Evolutionary conservation across 1,139 yeast species (phyloP), one percentile per base, ranked within the genome.

Genomic region (Debaryomyces fabryi): DNA sequence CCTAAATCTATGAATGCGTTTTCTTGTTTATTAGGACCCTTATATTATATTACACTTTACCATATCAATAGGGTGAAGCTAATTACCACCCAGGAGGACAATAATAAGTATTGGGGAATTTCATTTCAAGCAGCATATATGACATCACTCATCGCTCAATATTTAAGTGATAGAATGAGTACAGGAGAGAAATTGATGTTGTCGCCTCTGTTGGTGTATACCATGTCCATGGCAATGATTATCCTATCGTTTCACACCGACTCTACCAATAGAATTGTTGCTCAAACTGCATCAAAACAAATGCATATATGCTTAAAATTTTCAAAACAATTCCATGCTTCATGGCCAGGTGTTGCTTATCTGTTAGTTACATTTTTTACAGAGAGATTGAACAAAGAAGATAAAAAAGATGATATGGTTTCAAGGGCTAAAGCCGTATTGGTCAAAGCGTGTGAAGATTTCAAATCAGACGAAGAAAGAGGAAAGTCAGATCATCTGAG

Each of bases 241-340:
- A 45, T 58, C 20, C 41, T 58, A 10, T 49, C 53, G 8, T 54
- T 57, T 33, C 60, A 58, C 42, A 47, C 52, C 9, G 54, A 55
- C 15, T 53, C 58, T 5, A 35, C 44, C n/a, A 53, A 54, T 37
- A 44, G 34, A 12, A 42, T 57, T 15, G 60, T 58, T 24, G 50
- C 55, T 20, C 36, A 47, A 37, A 52, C 55, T 2, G 52, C 61
- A 12, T 20, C 34, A 32, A 49, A 43, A 30, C 61, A 57, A 41
- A 24, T 50, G 33, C 45, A 49, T 13, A 45, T 36, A 7, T 54
- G 59, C 23, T 39, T 56, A 13, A 41, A 48, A 9, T 51, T 55
- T 25, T 46, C 58, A 35, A 46, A 49, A 20, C 38, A 44, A 20
- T 49, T 53, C 15, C 51, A 53, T 36, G 49, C 47, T n/a, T 43